A percentile compares a stretch with the other conserved stretches of the same genome.
Conservation (phyloP, 148 eudicot species). For the Chenopodium quinoa region DNA sequence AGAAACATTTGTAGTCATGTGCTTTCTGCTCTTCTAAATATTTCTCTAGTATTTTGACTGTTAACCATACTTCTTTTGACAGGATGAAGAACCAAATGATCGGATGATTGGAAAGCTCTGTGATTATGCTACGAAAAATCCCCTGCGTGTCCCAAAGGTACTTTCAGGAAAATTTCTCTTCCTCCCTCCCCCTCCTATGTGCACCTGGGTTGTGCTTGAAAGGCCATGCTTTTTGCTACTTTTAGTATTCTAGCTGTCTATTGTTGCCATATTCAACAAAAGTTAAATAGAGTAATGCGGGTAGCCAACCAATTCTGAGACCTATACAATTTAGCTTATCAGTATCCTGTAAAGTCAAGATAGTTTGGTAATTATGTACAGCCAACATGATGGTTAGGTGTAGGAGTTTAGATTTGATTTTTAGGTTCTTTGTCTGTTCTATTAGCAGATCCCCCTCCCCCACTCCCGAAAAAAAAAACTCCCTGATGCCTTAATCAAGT, state of each 20-base stretch:
- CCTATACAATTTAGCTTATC: not conserved
- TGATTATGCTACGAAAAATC: slow-evolving; percentile 94
- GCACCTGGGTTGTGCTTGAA: not conserved
- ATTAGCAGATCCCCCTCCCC: not conserved
- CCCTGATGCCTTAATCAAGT: not conserved
- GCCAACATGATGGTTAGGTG: not conserved
- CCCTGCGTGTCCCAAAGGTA: slow-evolving; percentile 96
- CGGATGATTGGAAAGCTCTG: slow-evolving; percentile 90
- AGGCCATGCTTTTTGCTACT: not conserved
- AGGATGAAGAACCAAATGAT: slow-evolving; percentile 89
- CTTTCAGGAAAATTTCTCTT: not conserved
- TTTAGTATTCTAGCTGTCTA: not conserved
- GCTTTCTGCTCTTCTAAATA: not conserved
- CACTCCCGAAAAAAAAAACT: too few species aligned
- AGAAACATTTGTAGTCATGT: not conserved
- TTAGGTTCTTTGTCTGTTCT: not conserved
- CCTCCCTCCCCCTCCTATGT: slow-evolving; percentile 11
- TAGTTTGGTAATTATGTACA: not conserved
- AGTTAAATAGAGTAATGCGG: too few species aligned
- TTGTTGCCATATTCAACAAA: not conserved
- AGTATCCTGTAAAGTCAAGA: not conserved
- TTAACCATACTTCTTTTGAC: slow-evolving; percentile 17
- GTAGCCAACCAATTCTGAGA: not conserved
- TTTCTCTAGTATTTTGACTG: not conserved
- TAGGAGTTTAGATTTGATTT: not conserved